Conservation (phyloP, 805 yeast genomes). For the Kazachstania martiniae region DNA sequence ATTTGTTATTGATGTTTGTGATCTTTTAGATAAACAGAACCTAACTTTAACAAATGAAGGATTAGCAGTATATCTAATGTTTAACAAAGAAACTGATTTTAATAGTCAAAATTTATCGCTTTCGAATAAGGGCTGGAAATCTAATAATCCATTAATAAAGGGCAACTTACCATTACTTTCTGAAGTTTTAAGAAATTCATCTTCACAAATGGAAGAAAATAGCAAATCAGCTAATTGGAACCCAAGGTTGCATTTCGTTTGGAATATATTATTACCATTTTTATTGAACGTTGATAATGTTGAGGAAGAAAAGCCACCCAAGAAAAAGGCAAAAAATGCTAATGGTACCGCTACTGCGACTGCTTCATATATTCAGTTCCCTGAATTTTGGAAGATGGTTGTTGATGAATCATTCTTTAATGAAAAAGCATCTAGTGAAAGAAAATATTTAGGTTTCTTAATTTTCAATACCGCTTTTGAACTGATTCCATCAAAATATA, state of each 20-base stretch:
- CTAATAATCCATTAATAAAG: constrained; percentile 60
- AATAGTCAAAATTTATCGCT: constrained; percentile 7
- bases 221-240: constrained; percentile 62
- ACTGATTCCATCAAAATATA: constrained; percentile 12
- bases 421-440: constrained; percentile 67
- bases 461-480: constrained; percentile 44
- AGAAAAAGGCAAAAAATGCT: constrained; percentile 34
- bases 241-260: constrained; percentile 65
- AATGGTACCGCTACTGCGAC: constrained; percentile 22
- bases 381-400: constrained; percentile 69
- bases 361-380: constrained; percentile 27
- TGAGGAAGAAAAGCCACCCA: constrained; percentile 8
- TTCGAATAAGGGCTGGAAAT: constrained; percentile 43
- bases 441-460: constrained; percentile 80
- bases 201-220: constrained; percentile 24
- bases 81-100: constrained; percentile 3
- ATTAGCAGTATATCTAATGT: constrained; percentile 49
- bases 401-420: constrained; percentile 76
- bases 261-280: constrained; percentile 45
- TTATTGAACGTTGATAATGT: constrained; percentile 28
- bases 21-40: constrained; percentile 38
- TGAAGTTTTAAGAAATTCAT: constrained; percentile 44
- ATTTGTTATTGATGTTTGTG: constrained; percentile 27
- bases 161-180: constrained; percentile 55
- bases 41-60: constrained; percentile 70